phyloP scores from a whole-genome alignment of 1,139 yeast species.

The Nakaseomyces sp. region DNA sequence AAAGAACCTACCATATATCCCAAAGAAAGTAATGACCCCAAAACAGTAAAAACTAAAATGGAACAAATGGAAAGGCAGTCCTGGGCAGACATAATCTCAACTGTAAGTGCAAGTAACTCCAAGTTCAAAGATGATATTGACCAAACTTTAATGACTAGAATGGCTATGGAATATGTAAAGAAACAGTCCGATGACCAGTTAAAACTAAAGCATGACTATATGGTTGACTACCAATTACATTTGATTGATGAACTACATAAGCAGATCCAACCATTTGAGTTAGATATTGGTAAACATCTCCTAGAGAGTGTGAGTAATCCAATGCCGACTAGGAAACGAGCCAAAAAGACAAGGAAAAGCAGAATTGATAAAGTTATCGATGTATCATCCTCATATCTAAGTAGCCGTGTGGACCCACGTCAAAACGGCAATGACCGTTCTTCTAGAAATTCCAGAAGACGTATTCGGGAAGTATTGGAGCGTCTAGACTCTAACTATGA shows the following conservation, averaged over 20 bases:
- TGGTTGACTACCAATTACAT: constrained; percentile 25
- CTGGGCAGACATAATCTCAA: constrained; percentile 34
- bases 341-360: not conserved
- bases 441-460: constrained; percentile 1
- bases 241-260: constrained; percentile 24
- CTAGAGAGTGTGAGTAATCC: not conserved
- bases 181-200: constrained; percentile 26
- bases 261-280: constrained; percentile 31
- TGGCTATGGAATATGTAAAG: constrained; percentile 31
- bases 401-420: not conserved
- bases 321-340: not conserved
- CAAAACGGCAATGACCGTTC: not conserved
- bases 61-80: constrained; percentile 34
- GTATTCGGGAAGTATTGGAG: constrained; percentile 2
- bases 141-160: constrained; percentile 36
- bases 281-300: constrained; percentile 31
- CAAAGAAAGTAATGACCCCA: no score
- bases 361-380: constrained; percentile 1
- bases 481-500: constrained; percentile 2
- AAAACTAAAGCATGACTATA: constrained; percentile 22
- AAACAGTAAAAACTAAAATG: constrained; percentile 1
- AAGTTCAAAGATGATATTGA: constrained; percentile 34
- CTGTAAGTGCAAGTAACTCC: constrained; percentile 31
- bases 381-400: not conserved
- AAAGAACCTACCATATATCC: not conserved